Conservation (phyloP, 305 asterid species). For the Fraxinus velutina region DNA sequence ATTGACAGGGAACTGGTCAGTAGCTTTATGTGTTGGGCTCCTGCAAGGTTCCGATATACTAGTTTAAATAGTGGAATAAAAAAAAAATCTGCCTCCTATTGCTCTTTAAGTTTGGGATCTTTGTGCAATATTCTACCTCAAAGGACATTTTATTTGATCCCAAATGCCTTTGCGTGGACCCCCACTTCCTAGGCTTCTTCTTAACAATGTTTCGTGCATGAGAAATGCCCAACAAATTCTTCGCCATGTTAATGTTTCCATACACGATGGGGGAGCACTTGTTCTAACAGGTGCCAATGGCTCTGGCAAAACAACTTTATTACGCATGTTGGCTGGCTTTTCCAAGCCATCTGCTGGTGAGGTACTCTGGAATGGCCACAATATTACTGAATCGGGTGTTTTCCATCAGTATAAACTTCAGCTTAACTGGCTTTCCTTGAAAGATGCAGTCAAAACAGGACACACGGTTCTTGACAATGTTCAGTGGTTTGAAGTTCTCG, state of each 20-base stretch:
- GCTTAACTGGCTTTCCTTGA: constrained; percentile 78
- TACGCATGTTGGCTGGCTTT: constrained; percentile 88
- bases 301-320: constrained; percentile 73
- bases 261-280: constrained; percentile 80
- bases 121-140: background rate
- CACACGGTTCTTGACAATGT: constrained; percentile 77
- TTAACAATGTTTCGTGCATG: constrained; percentile 76
- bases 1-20: background rate
- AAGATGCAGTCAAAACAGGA: constrained; percentile 66
- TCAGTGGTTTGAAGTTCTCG: constrained; percentile 79
- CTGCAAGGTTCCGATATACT: background rate
- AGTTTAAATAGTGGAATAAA: background rate
- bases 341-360: constrained; percentile 82
- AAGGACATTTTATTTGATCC: constrained; percentile 3
- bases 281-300: constrained; percentile 74
- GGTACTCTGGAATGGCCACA: constrained; percentile 80
- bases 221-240: constrained; percentile 85
- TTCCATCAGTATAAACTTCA: constrained; percentile 90
- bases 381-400: constrained; percentile 66
- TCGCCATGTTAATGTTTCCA: constrained; percentile 66
- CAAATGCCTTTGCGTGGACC: constrained; percentile 48
- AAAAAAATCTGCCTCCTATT: background rate
- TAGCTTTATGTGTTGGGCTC: background rate
- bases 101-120: background rate
- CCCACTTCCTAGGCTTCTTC: constrained; percentile 58